These are phyloP conservation scores for Cryptococcus sp. DNA, from an alignment of 1,284 basidiomycete genomes.

Conservation along the genomic window DNA sequence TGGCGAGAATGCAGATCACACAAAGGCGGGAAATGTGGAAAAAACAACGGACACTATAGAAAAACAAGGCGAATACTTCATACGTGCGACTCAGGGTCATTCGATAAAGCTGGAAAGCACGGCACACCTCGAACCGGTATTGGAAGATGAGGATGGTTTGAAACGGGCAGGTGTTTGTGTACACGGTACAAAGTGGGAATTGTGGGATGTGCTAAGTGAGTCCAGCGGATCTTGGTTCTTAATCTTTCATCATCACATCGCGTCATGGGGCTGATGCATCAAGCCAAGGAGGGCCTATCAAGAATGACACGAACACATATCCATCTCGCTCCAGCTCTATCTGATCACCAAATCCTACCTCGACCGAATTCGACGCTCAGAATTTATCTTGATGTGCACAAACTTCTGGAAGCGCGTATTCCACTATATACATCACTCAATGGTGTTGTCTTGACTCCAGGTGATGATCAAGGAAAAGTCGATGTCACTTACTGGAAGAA, in stretches of 20 bases:
- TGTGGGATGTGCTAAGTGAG: constrained; percentile 44
- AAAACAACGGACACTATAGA: not conserved
- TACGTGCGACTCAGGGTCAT: constrained; percentile 92
- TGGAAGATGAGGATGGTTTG: constrained; percentile 29
- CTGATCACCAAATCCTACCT: constrained; percentile 25
- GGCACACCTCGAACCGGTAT: constrained; percentile 44
- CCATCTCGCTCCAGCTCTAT: constrained; percentile 43
- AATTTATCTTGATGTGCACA: constrained; percentile 42
- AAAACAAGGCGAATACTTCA: constrained; percentile 63
- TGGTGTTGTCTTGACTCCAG: constrained; percentile 45
- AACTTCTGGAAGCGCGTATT: constrained; percentile 32
- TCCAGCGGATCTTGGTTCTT: constrained; percentile 1
- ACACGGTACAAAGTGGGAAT: constrained; percentile 43
- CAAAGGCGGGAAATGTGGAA: not conserved
- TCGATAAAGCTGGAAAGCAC: constrained; percentile 68
- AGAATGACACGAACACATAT: constrained; percentile 46
- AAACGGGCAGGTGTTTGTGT: constrained; percentile 34
- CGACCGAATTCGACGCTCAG: constrained; percentile 39
- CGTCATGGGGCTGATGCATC: not conserved
- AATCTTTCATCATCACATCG: not conserved
- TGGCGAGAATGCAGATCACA: not conserved
- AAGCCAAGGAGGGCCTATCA: constrained; percentile 27
- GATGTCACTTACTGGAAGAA: constrained; percentile 32
- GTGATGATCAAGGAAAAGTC: constrained; percentile 32
- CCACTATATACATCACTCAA: constrained; percentile 43